Evolutionary conservation across 495 filamentous ascomycete species (phyloP).

Genomic region (Neurospora sp.): DNA sequence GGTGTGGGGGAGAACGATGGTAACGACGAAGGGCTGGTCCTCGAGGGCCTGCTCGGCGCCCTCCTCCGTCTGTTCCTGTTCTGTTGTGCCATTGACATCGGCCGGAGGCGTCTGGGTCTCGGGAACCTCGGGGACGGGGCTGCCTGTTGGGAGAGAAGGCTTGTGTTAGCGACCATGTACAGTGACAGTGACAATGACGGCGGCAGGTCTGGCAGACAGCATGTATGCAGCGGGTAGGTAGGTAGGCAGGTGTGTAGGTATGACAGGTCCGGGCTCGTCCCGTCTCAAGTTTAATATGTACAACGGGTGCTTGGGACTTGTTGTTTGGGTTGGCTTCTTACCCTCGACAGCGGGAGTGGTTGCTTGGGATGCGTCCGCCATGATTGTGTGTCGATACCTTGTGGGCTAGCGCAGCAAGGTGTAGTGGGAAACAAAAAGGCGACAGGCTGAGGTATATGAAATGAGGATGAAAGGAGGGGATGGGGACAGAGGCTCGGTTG

Average conservation of each 20-base stretch:
- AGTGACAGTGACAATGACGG: neutral
- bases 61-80: conserved; percentile 11
- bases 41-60: conserved; percentile 13
- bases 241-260: neutral
- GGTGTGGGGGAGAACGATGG: conserved; percentile 73
- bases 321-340: neutral
- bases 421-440: neutral
- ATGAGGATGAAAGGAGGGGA: neutral
- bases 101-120: conserved; percentile 7
- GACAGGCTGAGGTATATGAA: neutral
- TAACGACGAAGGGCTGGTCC: conserved; percentile 46
- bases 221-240: neutral
- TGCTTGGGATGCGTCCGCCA: neutral
- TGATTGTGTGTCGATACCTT: neutral
- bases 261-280: neutral
- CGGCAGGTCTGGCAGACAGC: neutral
- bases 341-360: neutral
- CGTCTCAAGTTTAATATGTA: neutral
- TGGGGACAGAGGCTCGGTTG: neutral
- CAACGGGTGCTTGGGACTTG: neutral
- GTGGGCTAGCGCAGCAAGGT: neutral
- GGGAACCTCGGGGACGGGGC: conserved; percentile 9
- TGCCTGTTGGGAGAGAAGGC: conserved; percentile 9
- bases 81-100: conserved; percentile 5
- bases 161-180: neutral